Evolutionary conservation across 352 stramenopile genomes (phyloP), one percentile per base, ranked within the genome.

Genomic region (Phytophthora constricta): DNA sequence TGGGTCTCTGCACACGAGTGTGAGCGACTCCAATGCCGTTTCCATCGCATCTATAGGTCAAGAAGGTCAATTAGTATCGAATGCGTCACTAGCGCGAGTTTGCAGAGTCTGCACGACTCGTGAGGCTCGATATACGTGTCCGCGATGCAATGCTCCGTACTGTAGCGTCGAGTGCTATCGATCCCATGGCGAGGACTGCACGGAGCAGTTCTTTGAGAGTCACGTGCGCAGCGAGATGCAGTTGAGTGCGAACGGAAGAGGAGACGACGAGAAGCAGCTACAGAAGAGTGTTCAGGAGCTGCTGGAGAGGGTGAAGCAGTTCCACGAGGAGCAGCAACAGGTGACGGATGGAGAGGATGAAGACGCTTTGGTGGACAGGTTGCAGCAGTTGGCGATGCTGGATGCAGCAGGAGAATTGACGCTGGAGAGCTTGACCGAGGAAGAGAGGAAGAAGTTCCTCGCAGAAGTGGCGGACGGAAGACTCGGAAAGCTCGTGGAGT

Each of bases 81-180:
- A 69, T 37, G 55, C 70, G 11, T 86, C 80, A 16, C 39, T 73
- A 17, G 70, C 47, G 56, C 85, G 85, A 50, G 70, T 95, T 0
- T 95, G 87, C 28, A 81, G 77, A 37, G 74, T 93, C n/a, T 95
- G 87, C 56, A 77, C 77, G 28, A 72, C 62, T 11, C 72, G 76
- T 22, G 65, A 81, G 43, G 74, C 85, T 26, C 80, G 85, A 47
- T 96, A 96, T 78, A 92, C 82, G 13, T 96, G 89, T 79, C 89
- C 89, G 20, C 84, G 85, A 5, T 96, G 89, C 73, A 91, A 91
- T 27, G 65, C 73, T 46, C 75, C 84, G 7, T 96, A 95, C 70
- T 96, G 89, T 65, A 85, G 82, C 55, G 84, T 92, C 9, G 46
- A 66, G 22, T 96, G 89, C 78, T 96, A 93, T 69, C 82, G 84